phyloP scores from a whole-genome alignment of 306 rosid genomes.

The Chamaecrista fasciculata region DNA sequence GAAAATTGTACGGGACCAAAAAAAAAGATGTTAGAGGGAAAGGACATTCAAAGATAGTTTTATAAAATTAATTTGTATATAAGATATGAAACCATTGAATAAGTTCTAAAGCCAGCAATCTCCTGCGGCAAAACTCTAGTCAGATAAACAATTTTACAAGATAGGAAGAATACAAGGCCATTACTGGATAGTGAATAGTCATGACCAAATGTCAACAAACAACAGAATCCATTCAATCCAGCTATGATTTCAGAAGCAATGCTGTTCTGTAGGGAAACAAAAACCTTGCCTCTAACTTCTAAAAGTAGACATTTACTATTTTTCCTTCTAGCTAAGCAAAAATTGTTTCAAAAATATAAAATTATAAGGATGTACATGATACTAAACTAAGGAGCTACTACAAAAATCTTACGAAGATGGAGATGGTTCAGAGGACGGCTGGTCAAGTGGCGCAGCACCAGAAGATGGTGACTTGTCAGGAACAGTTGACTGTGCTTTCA shows the following conservation, averaged over 20 bases:
- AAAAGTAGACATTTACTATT: neutral
- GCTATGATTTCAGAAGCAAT: neutral
- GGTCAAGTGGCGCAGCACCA: conserved; percentile 52
- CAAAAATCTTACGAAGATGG: conserved; percentile 56
- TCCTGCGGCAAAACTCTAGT: neutral
- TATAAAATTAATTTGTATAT: neutral
- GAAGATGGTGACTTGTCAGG: conserved; percentile 58
- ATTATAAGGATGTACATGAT: conserved; percentile 1
- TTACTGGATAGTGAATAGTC: neutral
- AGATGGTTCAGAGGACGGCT: conserved; percentile 54
- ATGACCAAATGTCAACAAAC: neutral
- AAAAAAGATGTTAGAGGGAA: neutral
- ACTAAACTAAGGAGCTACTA: neutral
- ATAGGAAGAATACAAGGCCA: neutral
- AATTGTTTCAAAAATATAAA: neutral
- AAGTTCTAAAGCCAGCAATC: neutral
- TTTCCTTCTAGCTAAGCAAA: neutral
- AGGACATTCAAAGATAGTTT: neutral
- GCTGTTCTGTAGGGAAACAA: neutral
- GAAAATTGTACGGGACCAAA: neutral
- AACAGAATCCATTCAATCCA: neutral
- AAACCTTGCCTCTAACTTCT: neutral
- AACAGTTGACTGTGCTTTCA: conserved; percentile 57
- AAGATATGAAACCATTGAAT: neutral
- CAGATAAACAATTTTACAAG: neutral